These are phyloP conservation scores for Papilionanthe hybrid DNA, from an alignment of 116 monocot genomes.

Conservation along the genomic window DNA sequence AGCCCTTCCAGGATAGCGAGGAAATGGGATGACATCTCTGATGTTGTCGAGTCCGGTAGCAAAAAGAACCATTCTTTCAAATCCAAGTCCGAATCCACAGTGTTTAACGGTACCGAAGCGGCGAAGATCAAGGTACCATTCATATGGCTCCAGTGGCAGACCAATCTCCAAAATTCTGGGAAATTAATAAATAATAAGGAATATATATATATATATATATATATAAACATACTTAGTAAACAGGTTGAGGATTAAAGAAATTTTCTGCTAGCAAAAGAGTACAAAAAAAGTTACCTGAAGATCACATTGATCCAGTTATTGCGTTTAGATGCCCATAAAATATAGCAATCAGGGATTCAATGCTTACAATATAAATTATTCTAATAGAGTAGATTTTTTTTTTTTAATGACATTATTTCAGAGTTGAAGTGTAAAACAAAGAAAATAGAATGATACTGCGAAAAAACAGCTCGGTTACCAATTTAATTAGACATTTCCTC, in stretches of 20 bases:
- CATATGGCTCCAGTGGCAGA: slow-evolving; percentile 48
- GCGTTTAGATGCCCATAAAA: too few relatives aligned
- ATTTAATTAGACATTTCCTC: too few relatives aligned
- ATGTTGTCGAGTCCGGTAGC: slow-evolving; percentile 54
- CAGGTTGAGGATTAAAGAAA: not conserved
- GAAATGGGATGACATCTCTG: slow-evolving; percentile 52
- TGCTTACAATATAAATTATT: too few relatives aligned
- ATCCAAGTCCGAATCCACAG: slow-evolving; percentile 52
- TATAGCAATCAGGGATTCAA: too few relatives aligned
- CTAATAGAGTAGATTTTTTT: too few relatives aligned
- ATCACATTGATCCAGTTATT: too few relatives aligned
- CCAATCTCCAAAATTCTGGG: slow-evolving; percentile 35
- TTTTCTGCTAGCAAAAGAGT: too few relatives aligned
- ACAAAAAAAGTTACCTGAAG: too few relatives aligned
- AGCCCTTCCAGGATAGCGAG: slow-evolving; percentile 48
- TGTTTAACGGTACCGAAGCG: slow-evolving; percentile 48
- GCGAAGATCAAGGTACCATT: slow-evolving; percentile 56
- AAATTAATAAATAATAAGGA: not conserved
- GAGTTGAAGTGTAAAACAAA: too few relatives aligned
- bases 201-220: not conserved
- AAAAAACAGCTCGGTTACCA: too few relatives aligned
- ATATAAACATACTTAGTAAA: not conserved
- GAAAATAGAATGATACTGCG: too few relatives aligned
- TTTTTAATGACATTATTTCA: too few relatives aligned
- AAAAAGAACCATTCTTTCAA: slow-evolving; percentile 51